phyloP scores from a whole-genome alignment of 768 basidiomycete genomes.

The Phanerodontia chrysosporium region DNA sequence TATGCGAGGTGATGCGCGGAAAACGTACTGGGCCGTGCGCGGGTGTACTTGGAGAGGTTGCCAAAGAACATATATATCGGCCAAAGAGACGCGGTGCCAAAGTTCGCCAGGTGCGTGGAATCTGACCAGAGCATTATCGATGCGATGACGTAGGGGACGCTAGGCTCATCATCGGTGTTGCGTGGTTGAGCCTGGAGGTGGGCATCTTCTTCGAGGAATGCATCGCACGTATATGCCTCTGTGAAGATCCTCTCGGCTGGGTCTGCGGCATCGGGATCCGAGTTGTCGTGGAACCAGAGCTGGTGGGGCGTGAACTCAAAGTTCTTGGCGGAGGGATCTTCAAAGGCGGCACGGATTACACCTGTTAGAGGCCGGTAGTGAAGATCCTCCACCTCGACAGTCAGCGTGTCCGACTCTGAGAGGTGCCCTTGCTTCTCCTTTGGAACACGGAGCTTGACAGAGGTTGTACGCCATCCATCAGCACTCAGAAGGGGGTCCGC shows the following conservation, averaged over 20 bases:
- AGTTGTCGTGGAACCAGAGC: background rate
- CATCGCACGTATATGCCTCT: background rate
- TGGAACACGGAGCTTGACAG: conserved; percentile 8
- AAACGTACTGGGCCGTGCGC: conserved; percentile 23
- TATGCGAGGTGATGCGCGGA: conserved; percentile 41
- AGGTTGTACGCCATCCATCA: conserved; percentile 5
- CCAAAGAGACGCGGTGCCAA: conserved; percentile 30
- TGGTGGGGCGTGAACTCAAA: conserved; percentile 6
- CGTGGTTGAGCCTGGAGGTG: conserved; percentile 7
- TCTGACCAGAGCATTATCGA: conserved; percentile 25
- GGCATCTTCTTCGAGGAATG: too few relatives aligned
- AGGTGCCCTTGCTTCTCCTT: background rate
- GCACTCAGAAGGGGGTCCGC: background rate
- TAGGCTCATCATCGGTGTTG: conserved; percentile 8
- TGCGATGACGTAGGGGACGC: conserved; percentile 8
- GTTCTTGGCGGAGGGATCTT: background rate
- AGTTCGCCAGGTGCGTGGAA: conserved; percentile 22
- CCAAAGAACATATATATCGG: conserved; percentile 38
- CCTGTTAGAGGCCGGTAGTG: conserved; percentile 3
- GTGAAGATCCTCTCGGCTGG: conserved; percentile 13
- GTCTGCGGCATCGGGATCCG: background rate
- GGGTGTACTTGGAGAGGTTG: conserved; percentile 38
- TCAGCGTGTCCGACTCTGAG: background rate
- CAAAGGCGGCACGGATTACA: conserved; percentile 3
- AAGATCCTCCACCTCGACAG: background rate